Evolutionary conservation across 2,329 filamentous ascomycete species (phyloP).

Genomic region (Tolypocladium ovalisporum): DNA sequence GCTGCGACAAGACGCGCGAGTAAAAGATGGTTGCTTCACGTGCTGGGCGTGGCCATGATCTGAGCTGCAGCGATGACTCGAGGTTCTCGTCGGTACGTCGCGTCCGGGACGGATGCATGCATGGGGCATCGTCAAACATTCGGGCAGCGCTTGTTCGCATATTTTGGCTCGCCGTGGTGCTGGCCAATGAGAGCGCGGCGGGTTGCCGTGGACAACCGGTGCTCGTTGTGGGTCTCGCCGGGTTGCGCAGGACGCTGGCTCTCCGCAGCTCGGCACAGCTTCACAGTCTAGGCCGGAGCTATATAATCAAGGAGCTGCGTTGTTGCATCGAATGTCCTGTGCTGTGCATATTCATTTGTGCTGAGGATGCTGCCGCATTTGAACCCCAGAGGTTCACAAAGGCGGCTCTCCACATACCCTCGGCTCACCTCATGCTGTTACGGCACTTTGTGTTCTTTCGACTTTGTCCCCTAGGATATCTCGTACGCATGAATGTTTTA

Average conservation of each 20-base stretch:
- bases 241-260: background rate
- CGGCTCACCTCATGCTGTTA: too few species aligned
- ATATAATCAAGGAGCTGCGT: background rate
- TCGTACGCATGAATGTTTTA: too few species aligned
- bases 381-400: too few species aligned
- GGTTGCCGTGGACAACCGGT: conserved; percentile 21
- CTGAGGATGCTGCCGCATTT: too few species aligned
- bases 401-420: too few species aligned
- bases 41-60: conserved; percentile 27
- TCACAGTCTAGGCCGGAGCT: background rate
- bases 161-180: conserved; percentile 14
- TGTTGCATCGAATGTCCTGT: background rate
- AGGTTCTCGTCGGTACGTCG: conserved; percentile 6
- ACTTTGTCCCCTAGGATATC: too few species aligned
- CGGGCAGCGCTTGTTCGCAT: conserved; percentile 4
- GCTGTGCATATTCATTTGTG: too few species aligned
- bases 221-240: background rate
- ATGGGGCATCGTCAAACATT: background rate
- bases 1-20: conserved; percentile 3
- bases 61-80: conserved; percentile 12
- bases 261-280: background rate
- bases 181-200: conserved; percentile 17
- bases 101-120: background rate
- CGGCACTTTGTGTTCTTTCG: too few species aligned
- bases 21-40: conserved; percentile 25